phyloP scores from a whole-genome alignment of 139 green algal species.

The Auxenochlorella protothecoides region DNA sequence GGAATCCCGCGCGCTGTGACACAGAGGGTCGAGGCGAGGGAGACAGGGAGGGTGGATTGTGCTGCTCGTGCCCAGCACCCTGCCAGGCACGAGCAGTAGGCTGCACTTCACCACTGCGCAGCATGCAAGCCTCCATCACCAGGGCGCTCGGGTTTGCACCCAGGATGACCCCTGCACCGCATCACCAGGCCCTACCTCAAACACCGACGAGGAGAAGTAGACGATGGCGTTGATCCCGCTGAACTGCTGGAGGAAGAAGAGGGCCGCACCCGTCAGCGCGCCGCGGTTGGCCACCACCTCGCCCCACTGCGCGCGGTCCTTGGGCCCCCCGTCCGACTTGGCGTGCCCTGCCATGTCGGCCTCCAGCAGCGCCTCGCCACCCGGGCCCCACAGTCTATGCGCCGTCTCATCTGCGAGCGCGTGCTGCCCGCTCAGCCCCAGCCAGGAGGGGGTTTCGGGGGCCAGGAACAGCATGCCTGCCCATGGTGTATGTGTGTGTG shows the following conservation, averaged over 20 bases:
- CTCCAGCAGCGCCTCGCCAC: constrained; percentile 29
- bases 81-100: not conserved
- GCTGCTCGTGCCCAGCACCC: not conserved
- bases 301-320: constrained; percentile 10
- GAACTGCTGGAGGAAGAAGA: constrained; percentile 94
- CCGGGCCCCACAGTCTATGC: constrained; percentile 50
- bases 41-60: too few species aligned
- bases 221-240: constrained; percentile 91
- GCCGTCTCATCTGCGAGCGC: constrained; percentile 44
- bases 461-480: constrained; percentile 57
- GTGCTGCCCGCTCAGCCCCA: constrained; percentile 40
- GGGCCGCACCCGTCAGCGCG: constrained; percentile 35
- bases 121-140: not conserved
- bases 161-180: too few species aligned
- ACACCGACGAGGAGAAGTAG: constrained; percentile 90
- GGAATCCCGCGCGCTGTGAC: constrained; percentile 60
- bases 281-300: constrained; percentile 38
- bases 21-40: not conserved
- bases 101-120: not conserved
- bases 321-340: constrained; percentile 9
- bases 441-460: constrained; percentile 77
- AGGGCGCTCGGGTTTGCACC: too few species aligned
- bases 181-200: constrained; percentile 27
- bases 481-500: not conserved
- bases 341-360: not conserved